These are phyloP conservation scores for Auriscalpium orientale DNA, from an alignment of 768 basidiomycete genomes.

Conservation along the genomic window DNA sequence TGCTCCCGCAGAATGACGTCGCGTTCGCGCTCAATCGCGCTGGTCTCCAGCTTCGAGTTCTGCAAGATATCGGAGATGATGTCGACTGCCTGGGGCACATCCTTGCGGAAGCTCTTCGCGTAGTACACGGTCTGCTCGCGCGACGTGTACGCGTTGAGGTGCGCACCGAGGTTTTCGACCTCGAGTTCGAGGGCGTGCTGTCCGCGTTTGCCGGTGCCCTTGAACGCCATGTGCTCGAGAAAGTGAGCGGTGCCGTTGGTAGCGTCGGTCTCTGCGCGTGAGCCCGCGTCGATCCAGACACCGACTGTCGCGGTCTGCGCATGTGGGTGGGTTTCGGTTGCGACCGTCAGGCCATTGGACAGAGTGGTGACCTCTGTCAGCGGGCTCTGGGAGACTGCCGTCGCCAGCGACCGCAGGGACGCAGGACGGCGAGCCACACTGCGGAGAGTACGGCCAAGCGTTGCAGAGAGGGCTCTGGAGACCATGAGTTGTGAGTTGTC, in stretches of 20 bases:
- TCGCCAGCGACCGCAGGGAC: constrained; percentile 65
- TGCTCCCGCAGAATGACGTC: constrained; percentile 96
- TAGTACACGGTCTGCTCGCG: constrained; percentile 99
- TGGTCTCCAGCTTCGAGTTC: constrained; percentile 84
- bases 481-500: not conserved
- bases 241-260: constrained; percentile 98
- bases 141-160: constrained; percentile 97
- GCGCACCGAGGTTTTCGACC: constrained; percentile 96
- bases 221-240: constrained; percentile 98
- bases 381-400: constrained; percentile 58
- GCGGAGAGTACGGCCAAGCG: constrained; percentile 11
- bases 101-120: constrained; percentile 96
- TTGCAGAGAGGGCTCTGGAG: constrained; percentile 6
- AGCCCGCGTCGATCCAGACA: constrained; percentile 98
- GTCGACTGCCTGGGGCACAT: constrained; percentile 84
- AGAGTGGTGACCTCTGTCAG: constrained; percentile 89
- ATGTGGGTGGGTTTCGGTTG: constrained; percentile 83
- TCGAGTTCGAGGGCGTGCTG: constrained; percentile 92
- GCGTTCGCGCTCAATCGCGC: constrained; percentile 89
- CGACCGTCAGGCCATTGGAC: constrained; percentile 90
- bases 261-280: constrained; percentile 90
- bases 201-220: constrained; percentile 82
- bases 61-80: constrained; percentile 98
- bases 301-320: constrained; percentile 98
- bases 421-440: constrained; percentile 28